Percentiles rank a stretch among this genome's conserved stretches.
These are phyloP conservation scores for Coffea eugenioides DNA, from an alignment of 257 asterid species.

Conservation along the genomic window DNA sequence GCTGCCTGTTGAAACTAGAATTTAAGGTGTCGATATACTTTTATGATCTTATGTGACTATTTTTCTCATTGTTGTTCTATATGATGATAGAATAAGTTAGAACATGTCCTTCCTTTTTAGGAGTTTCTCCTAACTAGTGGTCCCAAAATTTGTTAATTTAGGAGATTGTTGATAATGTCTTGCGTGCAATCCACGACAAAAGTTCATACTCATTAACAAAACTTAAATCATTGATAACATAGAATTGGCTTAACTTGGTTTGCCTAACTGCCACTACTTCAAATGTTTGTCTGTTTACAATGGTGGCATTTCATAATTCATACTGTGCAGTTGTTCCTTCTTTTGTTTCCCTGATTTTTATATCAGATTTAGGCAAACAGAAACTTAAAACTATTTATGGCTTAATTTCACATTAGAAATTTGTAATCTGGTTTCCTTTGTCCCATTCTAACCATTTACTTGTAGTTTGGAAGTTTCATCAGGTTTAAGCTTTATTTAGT, in stretches of 20 bases:
- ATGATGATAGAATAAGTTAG: slow-evolving; percentile 1
- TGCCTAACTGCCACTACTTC: neutral
- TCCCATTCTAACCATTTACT: neutral
- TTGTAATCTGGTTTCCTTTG: neutral
- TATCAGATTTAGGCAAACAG: neutral
- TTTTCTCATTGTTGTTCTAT: neutral
- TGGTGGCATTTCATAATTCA: neutral
- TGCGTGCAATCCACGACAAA: neutral
- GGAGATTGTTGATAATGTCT: neutral
- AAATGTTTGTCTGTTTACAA: neutral
- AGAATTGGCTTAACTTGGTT: neutral
- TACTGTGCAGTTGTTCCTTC: neutral
- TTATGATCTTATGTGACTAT: neutral
- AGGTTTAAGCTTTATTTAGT: neutral
- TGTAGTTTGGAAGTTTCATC: neutral
- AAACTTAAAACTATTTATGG: neutral
- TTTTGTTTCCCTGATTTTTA: neutral
- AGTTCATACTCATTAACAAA: neutral
- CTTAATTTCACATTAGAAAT: neutral
- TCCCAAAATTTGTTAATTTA: neutral
- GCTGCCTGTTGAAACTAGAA: neutral
- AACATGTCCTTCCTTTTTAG: neutral
- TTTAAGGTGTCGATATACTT: neutral
- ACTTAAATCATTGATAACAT: neutral
- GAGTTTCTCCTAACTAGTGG: neutral